Base-by-base conservation (phyloP, 2,329 filamentous ascomycete genomes). In the Dactylellina cionopaga region DNA sequence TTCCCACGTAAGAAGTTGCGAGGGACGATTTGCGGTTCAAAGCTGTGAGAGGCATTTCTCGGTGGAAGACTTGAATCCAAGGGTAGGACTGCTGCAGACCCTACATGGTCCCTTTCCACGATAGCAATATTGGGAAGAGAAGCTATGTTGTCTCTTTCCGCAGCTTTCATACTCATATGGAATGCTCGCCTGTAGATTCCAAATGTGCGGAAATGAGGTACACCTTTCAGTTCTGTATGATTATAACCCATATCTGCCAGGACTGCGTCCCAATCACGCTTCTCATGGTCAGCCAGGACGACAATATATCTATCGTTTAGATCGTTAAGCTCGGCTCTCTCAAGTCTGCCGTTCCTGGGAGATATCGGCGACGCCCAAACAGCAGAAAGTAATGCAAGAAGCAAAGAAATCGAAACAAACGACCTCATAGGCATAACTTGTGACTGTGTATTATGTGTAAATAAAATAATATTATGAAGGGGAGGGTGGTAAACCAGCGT, bases 181-280 rank as follows among this genome's bases (percentile, higher is more conserved):
- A 76, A 76, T 1, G 72, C 75, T 39, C 74, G 74, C 56, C 75
- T 74, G 2, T 62, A 29, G 9, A n/a, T 54, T 17, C 49, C 49
- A 37, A 54, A 54, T 0, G 49, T 54, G 11, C 49, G 49, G 10
- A 54, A n/a, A n/a, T n/a, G n/a, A n/a, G n/a, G n/a, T n/a, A n/a
- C n/a, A n/a, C n/a, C n/a, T n/a, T n/a, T n/a, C 15, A 37, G 33
- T 37, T 37, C 33, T n/a, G 33, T 37, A 37, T 37, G 33, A 37
- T 37, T 37, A 37, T 37, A 37, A n/a, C 33, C 33, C 33, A 37
- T 37, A 37, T 37, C 33, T 37, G 33, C 33, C 10, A 37, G 33
- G 33, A 37, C 33, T 37, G 10, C 33, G 33, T 37, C 33, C 33
- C 33, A 37, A n/a, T 37, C 10, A 37, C 33, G 33, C 33, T 37